Percentiles rank a stretch among this genome's conserved stretches.
Evolutionary conservation across 768 basidiomycete species (phyloP).

Genomic region (Chalciporus piperatus): DNA sequence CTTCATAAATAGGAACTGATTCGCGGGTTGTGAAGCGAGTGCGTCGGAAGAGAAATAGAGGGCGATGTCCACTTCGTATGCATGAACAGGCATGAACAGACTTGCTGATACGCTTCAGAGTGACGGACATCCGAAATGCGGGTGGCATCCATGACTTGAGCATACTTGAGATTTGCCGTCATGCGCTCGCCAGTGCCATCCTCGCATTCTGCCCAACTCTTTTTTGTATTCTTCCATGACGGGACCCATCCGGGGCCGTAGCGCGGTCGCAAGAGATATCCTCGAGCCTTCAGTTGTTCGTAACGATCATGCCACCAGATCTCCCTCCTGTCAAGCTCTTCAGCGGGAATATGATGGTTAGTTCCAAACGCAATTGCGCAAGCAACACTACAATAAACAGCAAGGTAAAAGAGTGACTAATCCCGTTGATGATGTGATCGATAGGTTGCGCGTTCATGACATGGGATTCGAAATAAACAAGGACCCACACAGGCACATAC

Average conservation of each 20-base stretch:
- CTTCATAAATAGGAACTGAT: slow-evolving; percentile 32
- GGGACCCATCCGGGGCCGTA: slow-evolving; percentile 9
- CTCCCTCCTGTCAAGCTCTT: neutral
- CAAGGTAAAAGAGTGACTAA: no score
- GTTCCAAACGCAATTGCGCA: neutral
- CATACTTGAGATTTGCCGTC: neutral
- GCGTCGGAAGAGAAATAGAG: slow-evolving; percentile 13
- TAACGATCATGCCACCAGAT: neutral
- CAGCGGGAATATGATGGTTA: neutral
- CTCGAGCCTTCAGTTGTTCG: neutral
- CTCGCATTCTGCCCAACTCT: neutral
- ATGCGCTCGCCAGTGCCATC: neutral
- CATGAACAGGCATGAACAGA: slow-evolving; percentile 8
- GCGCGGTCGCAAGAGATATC: slow-evolving; percentile 3
- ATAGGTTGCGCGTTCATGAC: no score
- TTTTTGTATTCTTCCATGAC: neutral
- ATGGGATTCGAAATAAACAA: no score
- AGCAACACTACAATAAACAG: no score
- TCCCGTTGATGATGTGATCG: no score
- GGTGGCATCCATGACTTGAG: slow-evolving; percentile 24
- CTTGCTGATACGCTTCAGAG: slow-evolving; percentile 25
- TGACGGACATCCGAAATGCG: slow-evolving; percentile 27
- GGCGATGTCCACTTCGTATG: slow-evolving; percentile 29
- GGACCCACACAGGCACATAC: no score
- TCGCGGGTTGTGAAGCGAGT: slow-evolving; percentile 5